Base-by-base conservation (phyloP, 148 eudicot genomes). In the Rhododendron williamsianum region DNA sequence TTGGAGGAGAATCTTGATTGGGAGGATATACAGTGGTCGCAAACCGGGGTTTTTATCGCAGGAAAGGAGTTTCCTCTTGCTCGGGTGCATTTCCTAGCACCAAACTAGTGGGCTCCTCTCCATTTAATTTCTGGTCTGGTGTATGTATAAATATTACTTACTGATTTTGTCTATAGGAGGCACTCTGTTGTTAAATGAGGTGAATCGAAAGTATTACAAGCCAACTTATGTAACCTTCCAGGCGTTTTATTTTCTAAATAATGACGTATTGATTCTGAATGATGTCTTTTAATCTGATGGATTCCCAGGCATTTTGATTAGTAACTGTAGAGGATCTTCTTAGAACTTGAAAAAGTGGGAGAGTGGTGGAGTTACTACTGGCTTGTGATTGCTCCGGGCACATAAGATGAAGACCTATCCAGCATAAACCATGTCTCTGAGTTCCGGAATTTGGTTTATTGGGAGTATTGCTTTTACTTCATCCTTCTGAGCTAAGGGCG, bases 21-120 rank as follows among this genome's bases (percentile, higher is more conserved):
- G 99, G 99, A 95, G 78, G 97, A 95, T 90, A 93, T 95, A 79
- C 89, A 86, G 88, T 96, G 99, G 99, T 93, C 98, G 35, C 95
- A 94, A 84, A 95, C 94, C 0, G 99, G 99, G 45, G 98, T 93
- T 81, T 91, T 90, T 92, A 89, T 96, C 25, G 91, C 91, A 36
- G 98, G 99, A 83, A 96, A 91, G 83, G 97, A 94, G 82, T 95
- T 95, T 84, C 92, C 87, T 79, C 95, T 96, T 83, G 95, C 94
- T 52, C 88, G 97, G 87, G 92, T 92, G 80, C 95, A 95, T 88
- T 96, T 94, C 89, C 86, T 96, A 71, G 90, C 97, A 13, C 97
- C 94, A 16, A 93, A 92, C 84, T 93, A 92, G 83, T n/a, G 41
- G 33, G 76, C 35, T 79, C 6, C 11, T 78, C 45, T 51, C 35